Conservation (phyloP, 2,329 filamentous ascomycete genomes). For the Lasiodiplodia gonubiensis region DNA sequence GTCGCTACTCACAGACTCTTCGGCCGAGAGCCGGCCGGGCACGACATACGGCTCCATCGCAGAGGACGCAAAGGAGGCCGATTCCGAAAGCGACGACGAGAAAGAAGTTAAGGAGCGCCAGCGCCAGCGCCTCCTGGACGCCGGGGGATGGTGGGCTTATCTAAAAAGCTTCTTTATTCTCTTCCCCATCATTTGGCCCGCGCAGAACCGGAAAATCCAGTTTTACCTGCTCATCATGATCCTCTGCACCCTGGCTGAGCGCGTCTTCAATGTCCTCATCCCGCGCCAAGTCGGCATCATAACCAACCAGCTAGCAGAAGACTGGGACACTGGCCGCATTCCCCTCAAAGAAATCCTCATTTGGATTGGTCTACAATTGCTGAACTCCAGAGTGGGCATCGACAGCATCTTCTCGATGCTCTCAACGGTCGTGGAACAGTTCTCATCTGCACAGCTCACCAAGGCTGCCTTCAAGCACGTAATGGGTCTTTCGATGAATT, state of each 20-base stretch:
- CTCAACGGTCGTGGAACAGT: conserved; percentile 62
- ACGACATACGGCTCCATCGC: conserved; percentile 45
- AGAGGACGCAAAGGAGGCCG: conserved; percentile 42
- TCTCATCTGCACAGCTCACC: conserved; percentile 63
- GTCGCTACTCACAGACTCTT: conserved; percentile 58
- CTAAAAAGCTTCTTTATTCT: conserved; percentile 76
- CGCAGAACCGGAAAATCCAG: conserved; percentile 69
- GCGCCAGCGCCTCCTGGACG: conserved; percentile 70
- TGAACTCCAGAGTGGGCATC: conserved; percentile 60
- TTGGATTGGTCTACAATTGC: conserved; percentile 49
- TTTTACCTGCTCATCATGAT: conserved; percentile 70
- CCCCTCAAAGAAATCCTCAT: conserved; percentile 61
- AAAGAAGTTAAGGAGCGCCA: conserved; percentile 60
- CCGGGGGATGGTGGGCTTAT: conserved; percentile 79
- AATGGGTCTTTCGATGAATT: conserved; percentile 72
- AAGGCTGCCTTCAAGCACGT: conserved; percentile 70
- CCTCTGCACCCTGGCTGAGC: conserved; percentile 70
- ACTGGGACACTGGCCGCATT: conserved; percentile 51
- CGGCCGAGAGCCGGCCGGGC: conserved; percentile 33
- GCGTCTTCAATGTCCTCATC: conserved; percentile 75
- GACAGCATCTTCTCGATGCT: conserved; percentile 57
- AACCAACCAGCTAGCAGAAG: conserved; percentile 68
- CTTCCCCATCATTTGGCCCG: conserved; percentile 79
- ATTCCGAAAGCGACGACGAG: conserved; percentile 56
- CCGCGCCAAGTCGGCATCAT: conserved; percentile 84